Evolutionary conservation across 2,329 filamentous ascomycete genomes (phyloP).

Genomic region (Cladophialophora psammophila): DNA sequence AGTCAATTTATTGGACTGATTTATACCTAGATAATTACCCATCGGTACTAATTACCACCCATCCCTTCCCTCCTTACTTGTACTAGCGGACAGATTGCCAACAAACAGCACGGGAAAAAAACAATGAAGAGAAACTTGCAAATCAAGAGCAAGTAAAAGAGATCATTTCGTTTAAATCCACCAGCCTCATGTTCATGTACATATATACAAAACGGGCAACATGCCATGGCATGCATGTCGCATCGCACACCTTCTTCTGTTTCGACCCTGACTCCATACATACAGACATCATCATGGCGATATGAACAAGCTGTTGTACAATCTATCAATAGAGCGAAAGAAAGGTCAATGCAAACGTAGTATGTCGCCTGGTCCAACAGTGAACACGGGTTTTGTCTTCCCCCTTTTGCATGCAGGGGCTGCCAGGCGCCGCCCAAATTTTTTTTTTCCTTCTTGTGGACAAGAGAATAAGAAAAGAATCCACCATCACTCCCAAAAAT

Average conservation of each 20-base stretch:
- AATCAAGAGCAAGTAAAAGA: too few relatives aligned
- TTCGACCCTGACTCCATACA: conserved; percentile 6
- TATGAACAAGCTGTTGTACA: conserved; percentile 24
- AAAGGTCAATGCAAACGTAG: background rate
- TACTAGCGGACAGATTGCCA: too few relatives aligned
- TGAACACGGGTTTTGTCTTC: background rate
- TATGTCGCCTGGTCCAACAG: conserved; percentile 9
- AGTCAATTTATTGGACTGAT: too few relatives aligned
- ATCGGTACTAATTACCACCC: too few relatives aligned
- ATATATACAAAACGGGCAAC: background rate
- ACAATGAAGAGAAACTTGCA: too few relatives aligned
- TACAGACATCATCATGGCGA: conserved; percentile 1
- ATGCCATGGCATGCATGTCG: background rate
- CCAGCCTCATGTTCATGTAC: too few relatives aligned
- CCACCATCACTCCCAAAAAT: background rate
- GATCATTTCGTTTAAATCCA: too few relatives aligned
- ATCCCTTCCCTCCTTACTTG: too few relatives aligned
- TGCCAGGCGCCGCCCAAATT: background rate
- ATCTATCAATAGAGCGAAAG: conserved; percentile 4
- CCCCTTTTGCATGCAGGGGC: background rate
- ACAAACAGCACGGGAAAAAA: too few relatives aligned
- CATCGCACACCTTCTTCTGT: background rate
- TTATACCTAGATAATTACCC: too few relatives aligned
- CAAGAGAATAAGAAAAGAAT: background rate
- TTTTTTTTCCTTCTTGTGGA: background rate